These are phyloP conservation scores for Scopulariopsis brevicaulis DNA, from an alignment of 2,329 filamentous ascomycete species.

Conservation along the genomic window DNA sequence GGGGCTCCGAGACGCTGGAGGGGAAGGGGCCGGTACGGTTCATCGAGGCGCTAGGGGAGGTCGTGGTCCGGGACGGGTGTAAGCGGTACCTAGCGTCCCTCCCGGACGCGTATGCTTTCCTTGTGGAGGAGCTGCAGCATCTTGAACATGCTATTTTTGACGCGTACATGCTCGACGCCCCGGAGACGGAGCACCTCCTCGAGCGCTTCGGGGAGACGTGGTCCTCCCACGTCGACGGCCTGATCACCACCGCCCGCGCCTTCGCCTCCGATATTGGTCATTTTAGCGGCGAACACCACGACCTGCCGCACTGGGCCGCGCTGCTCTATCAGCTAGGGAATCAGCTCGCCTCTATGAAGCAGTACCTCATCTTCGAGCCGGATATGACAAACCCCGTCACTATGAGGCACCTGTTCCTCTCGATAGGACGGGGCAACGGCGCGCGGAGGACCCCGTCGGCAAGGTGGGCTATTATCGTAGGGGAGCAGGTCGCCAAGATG, in stretches of 20 bases:
- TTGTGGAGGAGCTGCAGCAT: slow-evolving; percentile 10
- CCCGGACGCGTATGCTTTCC: slow-evolving; percentile 6
- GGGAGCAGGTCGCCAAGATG: not conserved
- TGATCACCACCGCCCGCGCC: not conserved
- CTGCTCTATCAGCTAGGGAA: not conserved
- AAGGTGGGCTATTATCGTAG: not conserved
- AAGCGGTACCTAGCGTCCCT: slow-evolving; percentile 9
- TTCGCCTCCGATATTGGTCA: not conserved
- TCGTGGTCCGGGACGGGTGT: slow-evolving; percentile 1
- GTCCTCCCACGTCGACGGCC: not conserved
- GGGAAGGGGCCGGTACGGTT: not conserved
- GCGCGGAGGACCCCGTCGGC: not conserved
- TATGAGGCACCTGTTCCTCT: not conserved
- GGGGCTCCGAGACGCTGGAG: not conserved
- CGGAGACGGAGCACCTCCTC: not conserved
- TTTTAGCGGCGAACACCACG: not conserved
- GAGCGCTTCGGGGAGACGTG: not conserved
- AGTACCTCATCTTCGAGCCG: not conserved
- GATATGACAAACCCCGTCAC: not conserved
- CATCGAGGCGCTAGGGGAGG: not conserved
- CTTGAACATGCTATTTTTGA: slow-evolving; percentile 13
- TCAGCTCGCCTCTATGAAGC: not conserved
- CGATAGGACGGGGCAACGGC: not conserved
- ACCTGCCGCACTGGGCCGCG: not conserved
- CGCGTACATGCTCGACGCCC: slow-evolving; percentile 7